Base-by-base conservation (phyloP, 768 basidiomycete genomes). In the Dentipellis sp. region DNA sequence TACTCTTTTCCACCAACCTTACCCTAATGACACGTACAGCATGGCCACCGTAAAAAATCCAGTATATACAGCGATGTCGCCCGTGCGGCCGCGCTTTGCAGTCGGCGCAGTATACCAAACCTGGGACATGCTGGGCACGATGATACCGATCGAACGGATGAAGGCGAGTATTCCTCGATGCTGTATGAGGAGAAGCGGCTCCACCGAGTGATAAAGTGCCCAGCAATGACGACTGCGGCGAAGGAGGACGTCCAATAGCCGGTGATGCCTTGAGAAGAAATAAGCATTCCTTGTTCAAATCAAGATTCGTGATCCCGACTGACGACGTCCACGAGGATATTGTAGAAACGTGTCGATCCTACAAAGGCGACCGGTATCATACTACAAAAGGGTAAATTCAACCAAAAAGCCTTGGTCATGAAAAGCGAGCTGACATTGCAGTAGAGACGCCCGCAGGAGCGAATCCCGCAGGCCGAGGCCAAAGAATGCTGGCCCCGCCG, bases 51-150 rank as follows among this genome's bases (percentile, higher is more conserved):
- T 21, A 17, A 29, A 34, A 21, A 56, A 50, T 7, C 48, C 49
- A n/a, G 48, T 56, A 29, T 21, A 56, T 35, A 81, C 67, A 0
- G 75, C 78, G 40, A 80, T 74, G 55, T 81, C 79, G 8, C 79
- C 79, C 11, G 75, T 72, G 3, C 72, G 70, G 3, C 57, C 52
- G 29, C 29, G n/a, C 34, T 50, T 62, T 22, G 79, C 79, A 37
- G 81, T 74, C 0, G 78, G 75, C 0, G 79, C 79, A 6, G 71
- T 68, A 57, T 73, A 81, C 77, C 77, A 81, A 42, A 57, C 77
- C 49, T 81, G 78, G 48, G 74, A 72, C 78, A 80, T 80, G 58
- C 73, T 75, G 10, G 75, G 71, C 7, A 79, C 65, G 39, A 76
- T 63, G 29, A 73, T 64, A 5, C 74, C 71, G 23, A 69, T 70